Conservation (phyloP, 2,329 filamentous ascomycete genomes). For the Pseudogymnoascus sp. region DNA sequence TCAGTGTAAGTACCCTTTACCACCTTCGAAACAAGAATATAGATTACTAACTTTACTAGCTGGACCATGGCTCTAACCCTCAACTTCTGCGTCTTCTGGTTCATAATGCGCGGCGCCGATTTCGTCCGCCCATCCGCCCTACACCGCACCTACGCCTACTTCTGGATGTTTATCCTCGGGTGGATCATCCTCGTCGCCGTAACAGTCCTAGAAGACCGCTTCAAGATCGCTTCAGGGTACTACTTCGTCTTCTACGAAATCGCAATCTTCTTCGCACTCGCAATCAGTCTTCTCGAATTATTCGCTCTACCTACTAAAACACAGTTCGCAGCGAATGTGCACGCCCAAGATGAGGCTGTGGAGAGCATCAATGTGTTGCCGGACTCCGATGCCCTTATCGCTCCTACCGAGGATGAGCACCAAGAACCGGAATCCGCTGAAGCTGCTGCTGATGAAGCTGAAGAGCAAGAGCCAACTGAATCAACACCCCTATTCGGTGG, state of each 20-base stretch:
- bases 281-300: conserved; percentile 71
- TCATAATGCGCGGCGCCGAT: conserved; percentile 68
- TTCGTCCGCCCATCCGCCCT: conserved; percentile 77
- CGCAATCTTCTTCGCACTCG: conserved; percentile 61
- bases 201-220: conserved; percentile 68
- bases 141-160: conserved; percentile 67
- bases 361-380: conserved; percentile 29
- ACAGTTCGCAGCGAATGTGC: conserved; percentile 54
- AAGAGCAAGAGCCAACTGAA: conserved; percentile 37
- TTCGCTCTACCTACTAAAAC: conserved; percentile 66
- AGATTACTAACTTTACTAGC: conserved; percentile 25
- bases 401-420: conserved; percentile 23
- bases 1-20: conserved; percentile 45
- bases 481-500: conserved; percentile 44
- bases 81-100: conserved; percentile 77
- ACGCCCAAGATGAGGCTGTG: conserved; percentile 39
- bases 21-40: neutral
- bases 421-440: neutral
- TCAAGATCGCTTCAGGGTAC: conserved; percentile 68
- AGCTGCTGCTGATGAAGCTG: conserved; percentile 15
- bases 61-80: conserved; percentile 81
- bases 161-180: conserved; percentile 73
- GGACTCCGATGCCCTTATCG: conserved; percentile 31
- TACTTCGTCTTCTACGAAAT: conserved; percentile 73
- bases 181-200: conserved; percentile 65